These are phyloP conservation scores for Staphylotrichum longicolle DNA, from an alignment of 495 filamentous ascomycete genomes.

Conservation along the genomic window DNA sequence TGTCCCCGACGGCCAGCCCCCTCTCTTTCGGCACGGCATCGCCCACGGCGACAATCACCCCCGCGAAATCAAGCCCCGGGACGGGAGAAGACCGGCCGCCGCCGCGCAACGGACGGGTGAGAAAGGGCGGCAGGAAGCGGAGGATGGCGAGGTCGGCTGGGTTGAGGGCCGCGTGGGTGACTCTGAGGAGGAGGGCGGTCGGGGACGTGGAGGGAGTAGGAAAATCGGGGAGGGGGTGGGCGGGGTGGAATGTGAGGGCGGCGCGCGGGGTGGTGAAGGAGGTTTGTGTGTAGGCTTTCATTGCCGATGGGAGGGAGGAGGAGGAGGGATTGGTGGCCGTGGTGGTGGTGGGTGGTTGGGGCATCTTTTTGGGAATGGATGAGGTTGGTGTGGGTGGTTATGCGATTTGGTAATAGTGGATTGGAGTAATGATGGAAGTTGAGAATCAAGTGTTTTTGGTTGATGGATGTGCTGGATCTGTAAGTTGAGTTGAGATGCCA, in stretches of 20 bases:
- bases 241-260: slow-evolving; percentile 11
- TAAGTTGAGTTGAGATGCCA: background rate
- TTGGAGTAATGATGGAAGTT: too few species aligned
- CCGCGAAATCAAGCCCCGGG: slow-evolving; percentile 47
- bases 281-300: slow-evolving; percentile 24
- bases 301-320: slow-evolving; percentile 15
- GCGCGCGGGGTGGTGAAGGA: slow-evolving; percentile 19
- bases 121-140: slow-evolving; percentile 32
- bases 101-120: slow-evolving; percentile 26
- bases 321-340: too few species aligned
- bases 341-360: too few species aligned
- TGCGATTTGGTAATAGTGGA: too few species aligned
- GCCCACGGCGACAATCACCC: slow-evolving; percentile 35
- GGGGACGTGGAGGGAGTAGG: slow-evolving; percentile 6
- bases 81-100: slow-evolving; percentile 18
- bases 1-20: slow-evolving; percentile 24
- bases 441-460: background rate
- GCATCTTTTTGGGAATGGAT: too few species aligned
- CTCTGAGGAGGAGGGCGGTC: slow-evolving; percentile 35
- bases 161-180: slow-evolving; percentile 44
- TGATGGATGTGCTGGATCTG: background rate
- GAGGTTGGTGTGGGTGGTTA: too few species aligned
- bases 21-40: background rate
- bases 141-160: slow-evolving; percentile 42
- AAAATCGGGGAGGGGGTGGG: slow-evolving; percentile 6